Base-by-base conservation (phyloP, 192 early-diverging fungal genomes). In the Backusella psychrophila region DNA sequence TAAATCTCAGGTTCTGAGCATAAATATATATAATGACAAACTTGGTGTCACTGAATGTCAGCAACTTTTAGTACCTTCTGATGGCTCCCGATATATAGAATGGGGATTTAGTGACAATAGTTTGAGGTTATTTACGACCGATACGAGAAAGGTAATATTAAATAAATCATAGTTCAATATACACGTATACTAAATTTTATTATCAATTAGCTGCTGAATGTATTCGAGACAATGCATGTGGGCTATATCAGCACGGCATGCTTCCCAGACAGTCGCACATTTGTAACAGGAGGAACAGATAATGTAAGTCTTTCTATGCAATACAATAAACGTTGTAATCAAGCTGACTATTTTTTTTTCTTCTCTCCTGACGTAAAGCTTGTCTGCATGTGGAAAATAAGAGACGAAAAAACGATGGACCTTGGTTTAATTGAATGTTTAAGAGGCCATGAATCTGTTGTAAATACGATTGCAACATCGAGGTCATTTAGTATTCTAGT, bases 81-180 rank as follows among this genome's bases (percentile, higher is more conserved):
- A 81, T 68, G 82, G 79, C 21, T 66, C 41, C 5, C 81, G 82
- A 42, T 91, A 87, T 68, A 81, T 90, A 7, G 89, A 91, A 71
- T 91, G 90, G 90, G 89, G 89, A 19, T 91, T 78, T 71, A 78
- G 86, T 0, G 90, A 91, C 69, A 86, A 85, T 49, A 87, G 88
- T 71, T 70, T 90, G 19, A 85, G 90, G 41, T 67, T 90, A 17
- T 87, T 81, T 73, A 42, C 77, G 63, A 83, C 82, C 0, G 88
- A 90, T 1, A 83, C 82, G 7, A 81, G 80, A 75, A 89, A 87
- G 77, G 84, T 86, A 82, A 56, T 11, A 11, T 59, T 59, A 59
- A 63, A 63, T 63, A 15, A 26, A 34, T 0, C 4, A 56, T 3
- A 70, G 33, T 73, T 29, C 4, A 44, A 44, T 19, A 17, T 17